Evolutionary conservation across 768 basidiomycete species (phyloP).

Genomic region (Psilocybe cubensis): DNA sequence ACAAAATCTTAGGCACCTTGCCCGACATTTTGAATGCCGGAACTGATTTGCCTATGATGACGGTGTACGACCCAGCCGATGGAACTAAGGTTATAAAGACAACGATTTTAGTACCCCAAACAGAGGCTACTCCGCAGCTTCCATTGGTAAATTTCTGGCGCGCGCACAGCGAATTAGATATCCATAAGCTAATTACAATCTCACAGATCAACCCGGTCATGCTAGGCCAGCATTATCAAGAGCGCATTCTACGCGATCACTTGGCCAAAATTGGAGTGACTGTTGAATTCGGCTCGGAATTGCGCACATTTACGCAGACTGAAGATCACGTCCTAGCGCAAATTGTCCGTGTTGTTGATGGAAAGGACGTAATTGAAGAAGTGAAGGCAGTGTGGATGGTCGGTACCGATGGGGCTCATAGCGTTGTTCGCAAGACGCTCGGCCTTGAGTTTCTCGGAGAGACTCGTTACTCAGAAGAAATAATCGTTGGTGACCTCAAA

Average conservation of each 20-base stretch:
- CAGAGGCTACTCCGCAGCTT: slow-evolving; percentile 30
- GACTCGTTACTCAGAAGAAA: slow-evolving; percentile 33
- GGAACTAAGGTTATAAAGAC: slow-evolving; percentile 25
- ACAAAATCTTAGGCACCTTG: slow-evolving; percentile 40
- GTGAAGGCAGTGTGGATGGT: slow-evolving; percentile 39
- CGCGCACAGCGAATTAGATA: no score
- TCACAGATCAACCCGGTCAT: slow-evolving; percentile 31
- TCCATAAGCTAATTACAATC: neutral
- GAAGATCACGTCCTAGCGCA: slow-evolving; percentile 38
- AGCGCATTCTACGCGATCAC: slow-evolving; percentile 36
- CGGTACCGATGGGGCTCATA: slow-evolving; percentile 47
- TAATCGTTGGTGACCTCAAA: slow-evolving; percentile 45
- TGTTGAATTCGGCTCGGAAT: slow-evolving; percentile 49
- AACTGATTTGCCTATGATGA: slow-evolving; percentile 22
- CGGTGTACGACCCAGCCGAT: slow-evolving; percentile 36
- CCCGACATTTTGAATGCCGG: slow-evolving; percentile 35
- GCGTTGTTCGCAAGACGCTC: slow-evolving; percentile 41
- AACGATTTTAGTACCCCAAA: slow-evolving; percentile 26
- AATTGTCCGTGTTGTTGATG: slow-evolving; percentile 28
- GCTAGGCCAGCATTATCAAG: slow-evolving; percentile 37
- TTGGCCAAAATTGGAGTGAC: slow-evolving; percentile 32
- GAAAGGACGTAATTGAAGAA: slow-evolving; percentile 26
- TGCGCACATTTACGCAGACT: slow-evolving; percentile 43
- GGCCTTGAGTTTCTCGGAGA: slow-evolving; percentile 45
- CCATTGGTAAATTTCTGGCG: slow-evolving; percentile 30